phyloP scores from a whole-genome alignment of 1,284 basidiomycete genomes.

The Cystobasidium slooffiae region DNA sequence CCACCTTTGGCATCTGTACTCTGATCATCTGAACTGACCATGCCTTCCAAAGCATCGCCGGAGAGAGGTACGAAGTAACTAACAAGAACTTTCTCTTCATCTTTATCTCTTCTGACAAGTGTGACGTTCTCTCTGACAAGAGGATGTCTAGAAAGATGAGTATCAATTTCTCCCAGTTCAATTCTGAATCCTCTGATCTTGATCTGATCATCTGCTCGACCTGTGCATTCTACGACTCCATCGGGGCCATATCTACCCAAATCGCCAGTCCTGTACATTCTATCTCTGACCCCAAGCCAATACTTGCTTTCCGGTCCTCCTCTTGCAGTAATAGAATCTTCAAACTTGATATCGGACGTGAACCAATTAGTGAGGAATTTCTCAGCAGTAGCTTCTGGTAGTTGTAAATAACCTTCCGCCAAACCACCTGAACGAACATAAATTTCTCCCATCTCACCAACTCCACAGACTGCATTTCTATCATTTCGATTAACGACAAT shows the following conservation, averaged over 20 bases:
- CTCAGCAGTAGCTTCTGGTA: slow-evolving; percentile 74
- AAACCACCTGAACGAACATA: slow-evolving; percentile 96
- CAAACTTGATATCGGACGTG: slow-evolving; percentile 63
- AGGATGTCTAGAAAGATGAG: slow-evolving; percentile 90
- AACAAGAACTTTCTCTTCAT: slow-evolving; percentile 98
- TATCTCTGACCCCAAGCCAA: slow-evolving; percentile 97
- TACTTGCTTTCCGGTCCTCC: slow-evolving; percentile 70
- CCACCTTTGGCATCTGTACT: slow-evolving; percentile 62
- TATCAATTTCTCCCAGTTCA: slow-evolving; percentile 98
- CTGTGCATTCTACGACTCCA: slow-evolving; percentile 95
- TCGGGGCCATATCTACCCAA: slow-evolving; percentile 91
- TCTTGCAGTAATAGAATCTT: slow-evolving; percentile 71
- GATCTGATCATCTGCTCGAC: slow-evolving; percentile 97
- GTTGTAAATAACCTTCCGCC: slow-evolving; percentile 91
- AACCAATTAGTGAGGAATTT: slow-evolving; percentile 97
- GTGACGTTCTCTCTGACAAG: slow-evolving; percentile 96
- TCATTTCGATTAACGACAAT: slow-evolving; percentile 95
- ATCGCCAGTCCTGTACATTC: slow-evolving; percentile 98
- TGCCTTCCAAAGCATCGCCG: slow-evolving; percentile 70
- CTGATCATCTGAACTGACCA: slow-evolving; percentile 64
- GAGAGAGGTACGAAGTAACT: slow-evolving; percentile 96
- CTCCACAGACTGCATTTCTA: slow-evolving; percentile 82
- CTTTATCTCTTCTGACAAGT: slow-evolving; percentile 93
- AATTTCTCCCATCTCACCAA: slow-evolving; percentile 98
- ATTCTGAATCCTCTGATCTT: slow-evolving; percentile 99